Conservation (phyloP, 139 green algal species). For the Chlamydomonas urium region DNA sequence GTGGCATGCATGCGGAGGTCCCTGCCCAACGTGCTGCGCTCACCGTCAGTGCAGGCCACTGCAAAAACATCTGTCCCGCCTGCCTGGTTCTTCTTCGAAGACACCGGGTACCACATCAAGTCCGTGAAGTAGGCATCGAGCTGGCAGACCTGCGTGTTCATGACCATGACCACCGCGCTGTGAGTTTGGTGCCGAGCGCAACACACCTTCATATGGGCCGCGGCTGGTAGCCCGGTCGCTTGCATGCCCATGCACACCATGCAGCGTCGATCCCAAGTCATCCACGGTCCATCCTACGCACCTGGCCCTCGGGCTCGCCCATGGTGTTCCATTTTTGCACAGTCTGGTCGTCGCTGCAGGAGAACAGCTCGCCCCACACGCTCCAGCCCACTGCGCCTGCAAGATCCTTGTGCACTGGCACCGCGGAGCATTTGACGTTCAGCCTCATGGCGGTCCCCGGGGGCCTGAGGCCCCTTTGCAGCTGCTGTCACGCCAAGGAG, state of each 20-base stretch:
- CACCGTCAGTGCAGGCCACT: constrained; percentile 66
- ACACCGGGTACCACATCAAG: constrained; percentile 57
- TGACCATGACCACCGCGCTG: background rate
- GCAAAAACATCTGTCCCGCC: constrained; percentile 52
- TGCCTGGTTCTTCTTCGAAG: constrained; percentile 44
- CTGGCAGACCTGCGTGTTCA: constrained; percentile 43
- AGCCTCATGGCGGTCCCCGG: constrained; percentile 44
- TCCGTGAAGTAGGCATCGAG: constrained; percentile 60
- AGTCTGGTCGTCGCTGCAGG: constrained; percentile 56
- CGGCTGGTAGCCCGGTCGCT: background rate
- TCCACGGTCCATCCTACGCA: constrained; percentile 9
- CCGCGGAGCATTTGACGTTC: constrained; percentile 19
- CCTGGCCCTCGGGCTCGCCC: constrained; percentile 54
- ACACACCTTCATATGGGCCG: background rate
- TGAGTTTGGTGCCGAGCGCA: background rate
- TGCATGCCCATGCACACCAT: too few species aligned
- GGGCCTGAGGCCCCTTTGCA: too few species aligned
- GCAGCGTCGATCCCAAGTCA: constrained; percentile 11
- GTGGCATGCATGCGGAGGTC: background rate
- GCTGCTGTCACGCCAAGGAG: too few species aligned
- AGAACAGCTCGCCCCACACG: constrained; percentile 46
- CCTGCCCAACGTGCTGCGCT: too few species aligned
- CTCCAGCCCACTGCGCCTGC: constrained; percentile 51
- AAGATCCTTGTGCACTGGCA: constrained; percentile 46
- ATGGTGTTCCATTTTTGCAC: constrained; percentile 54